Percentiles rank a stretch among this genome's conserved stretches.
Evolutionary conservation across 2,329 filamentous ascomycete genomes (phyloP).

Genomic region (Pseudopithomyces maydicus): DNA sequence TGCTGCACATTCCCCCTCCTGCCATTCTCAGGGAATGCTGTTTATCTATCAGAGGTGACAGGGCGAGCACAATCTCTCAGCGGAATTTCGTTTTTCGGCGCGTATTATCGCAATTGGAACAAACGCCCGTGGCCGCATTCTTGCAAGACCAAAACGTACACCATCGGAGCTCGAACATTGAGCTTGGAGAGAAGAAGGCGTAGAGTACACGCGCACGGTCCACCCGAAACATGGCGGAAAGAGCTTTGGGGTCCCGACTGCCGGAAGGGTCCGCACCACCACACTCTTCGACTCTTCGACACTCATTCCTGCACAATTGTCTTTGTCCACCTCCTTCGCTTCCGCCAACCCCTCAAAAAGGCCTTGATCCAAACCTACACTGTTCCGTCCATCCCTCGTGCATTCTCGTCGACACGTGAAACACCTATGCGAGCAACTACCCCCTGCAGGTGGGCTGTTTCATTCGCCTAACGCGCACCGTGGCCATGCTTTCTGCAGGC

Average conservation of each 20-base stretch:
- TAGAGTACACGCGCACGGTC: not conserved
- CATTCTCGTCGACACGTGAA: not conserved
- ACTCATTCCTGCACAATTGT: not conserved
- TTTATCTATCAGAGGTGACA: not conserved
- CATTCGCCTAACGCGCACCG: not conserved
- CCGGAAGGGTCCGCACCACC: not conserved
- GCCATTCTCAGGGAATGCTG: not conserved
- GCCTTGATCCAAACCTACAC: not conserved
- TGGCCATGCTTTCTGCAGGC: constrained; percentile 1
- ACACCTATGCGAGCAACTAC: not conserved
- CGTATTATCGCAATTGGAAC: too few relatives aligned
- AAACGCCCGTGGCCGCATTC: too few relatives aligned
- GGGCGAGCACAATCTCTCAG: not conserved
- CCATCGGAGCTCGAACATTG: not conserved
- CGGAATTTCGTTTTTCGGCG: too few relatives aligned
- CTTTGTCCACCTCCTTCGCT: not conserved
- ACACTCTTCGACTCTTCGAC: not conserved
- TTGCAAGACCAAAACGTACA: too few relatives aligned
- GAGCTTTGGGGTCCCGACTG: constrained; percentile 5
- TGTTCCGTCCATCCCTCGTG: not conserved
- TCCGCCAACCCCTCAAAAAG: not conserved
- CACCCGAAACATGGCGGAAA: not conserved
- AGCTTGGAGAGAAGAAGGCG: not conserved
- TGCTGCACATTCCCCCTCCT: not conserved
- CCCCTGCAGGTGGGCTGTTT: not conserved